Conservation (phyloP, 305 asterid genomes). For the Fraxinus greggii region DNA sequence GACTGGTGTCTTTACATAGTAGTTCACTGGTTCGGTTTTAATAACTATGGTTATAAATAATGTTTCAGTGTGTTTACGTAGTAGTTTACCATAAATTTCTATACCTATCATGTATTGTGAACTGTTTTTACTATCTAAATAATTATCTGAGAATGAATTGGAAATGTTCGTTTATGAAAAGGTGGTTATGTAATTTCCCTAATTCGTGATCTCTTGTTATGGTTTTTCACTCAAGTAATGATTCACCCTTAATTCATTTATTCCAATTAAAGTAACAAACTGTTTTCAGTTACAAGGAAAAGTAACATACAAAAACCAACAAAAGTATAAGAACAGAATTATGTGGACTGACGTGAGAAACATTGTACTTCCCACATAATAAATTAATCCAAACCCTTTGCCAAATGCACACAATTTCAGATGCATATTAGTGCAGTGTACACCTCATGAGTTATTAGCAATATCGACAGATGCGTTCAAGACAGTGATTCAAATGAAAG, state of each 20-base stretch:
- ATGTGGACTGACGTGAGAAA: not conserved
- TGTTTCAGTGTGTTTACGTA: not conserved
- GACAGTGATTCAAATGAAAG: conserved; percentile 3
- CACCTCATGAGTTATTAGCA: conserved; percentile 20
- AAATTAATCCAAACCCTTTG: conserved; percentile 3
- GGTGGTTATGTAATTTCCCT: not conserved
- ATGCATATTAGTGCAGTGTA: conserved; percentile 22
- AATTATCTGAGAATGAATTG: not conserved
- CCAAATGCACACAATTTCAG: conserved; percentile 9
- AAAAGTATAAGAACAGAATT: not conserved
- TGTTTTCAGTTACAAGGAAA: not conserved
- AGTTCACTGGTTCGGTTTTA: not conserved
- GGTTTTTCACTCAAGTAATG: not conserved
- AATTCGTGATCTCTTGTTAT: not conserved
- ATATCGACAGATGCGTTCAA: conserved; percentile 15
- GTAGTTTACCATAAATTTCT: not conserved
- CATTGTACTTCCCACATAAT: not conserved
- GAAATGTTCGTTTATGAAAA: not conserved
- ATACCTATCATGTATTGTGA: not conserved
- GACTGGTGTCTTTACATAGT: not conserved
- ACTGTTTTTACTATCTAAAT: not conserved
- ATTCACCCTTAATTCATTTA: not conserved
- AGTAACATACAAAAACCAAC: not conserved
- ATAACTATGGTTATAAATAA: not conserved
- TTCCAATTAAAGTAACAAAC: not conserved